These are phyloP conservation scores for Atkinsonella hypoxylon DNA, from an alignment of 2,329 filamentous ascomycete species.

Conservation along the genomic window DNA sequence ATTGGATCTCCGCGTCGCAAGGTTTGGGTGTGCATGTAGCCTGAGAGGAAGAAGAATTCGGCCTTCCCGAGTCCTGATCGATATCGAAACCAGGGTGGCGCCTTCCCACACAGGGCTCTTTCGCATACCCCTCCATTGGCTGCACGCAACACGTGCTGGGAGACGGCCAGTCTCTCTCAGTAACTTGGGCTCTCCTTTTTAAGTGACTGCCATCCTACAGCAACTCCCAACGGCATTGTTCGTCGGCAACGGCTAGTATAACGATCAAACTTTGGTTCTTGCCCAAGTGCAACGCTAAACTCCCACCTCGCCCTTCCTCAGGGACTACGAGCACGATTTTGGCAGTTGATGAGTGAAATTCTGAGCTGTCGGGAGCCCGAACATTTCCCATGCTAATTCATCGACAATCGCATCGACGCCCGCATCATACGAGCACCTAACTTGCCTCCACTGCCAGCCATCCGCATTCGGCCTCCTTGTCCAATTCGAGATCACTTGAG, in stretches of 20 bases:
- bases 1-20: not conserved
- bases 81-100: not conserved
- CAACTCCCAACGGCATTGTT: not conserved
- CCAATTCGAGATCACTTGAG: not conserved
- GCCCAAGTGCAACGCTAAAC: not conserved
- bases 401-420: constrained; percentile 10
- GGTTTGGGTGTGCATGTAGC: not conserved
- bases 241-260: not conserved
- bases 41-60: not conserved
- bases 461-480: constrained; percentile 7
- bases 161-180: not conserved
- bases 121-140: not conserved
- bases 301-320: not conserved
- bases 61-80: not conserved
- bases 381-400: constrained; percentile 10
- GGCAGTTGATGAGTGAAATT: constrained; percentile 13
- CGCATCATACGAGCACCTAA: constrained; percentile 8
- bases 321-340: not conserved
- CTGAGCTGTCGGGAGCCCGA: constrained; percentile 12
- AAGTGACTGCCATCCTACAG: not conserved
- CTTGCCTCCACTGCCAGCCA: constrained; percentile 6
- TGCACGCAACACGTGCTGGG: not conserved
- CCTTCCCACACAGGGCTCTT: not conserved
- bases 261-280: not conserved
- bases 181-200: not conserved